These are phyloP conservation scores for Dacryopinax spathularia DNA, from an alignment of 768 basidiomycete genomes.

Conservation along the genomic window DNA sequence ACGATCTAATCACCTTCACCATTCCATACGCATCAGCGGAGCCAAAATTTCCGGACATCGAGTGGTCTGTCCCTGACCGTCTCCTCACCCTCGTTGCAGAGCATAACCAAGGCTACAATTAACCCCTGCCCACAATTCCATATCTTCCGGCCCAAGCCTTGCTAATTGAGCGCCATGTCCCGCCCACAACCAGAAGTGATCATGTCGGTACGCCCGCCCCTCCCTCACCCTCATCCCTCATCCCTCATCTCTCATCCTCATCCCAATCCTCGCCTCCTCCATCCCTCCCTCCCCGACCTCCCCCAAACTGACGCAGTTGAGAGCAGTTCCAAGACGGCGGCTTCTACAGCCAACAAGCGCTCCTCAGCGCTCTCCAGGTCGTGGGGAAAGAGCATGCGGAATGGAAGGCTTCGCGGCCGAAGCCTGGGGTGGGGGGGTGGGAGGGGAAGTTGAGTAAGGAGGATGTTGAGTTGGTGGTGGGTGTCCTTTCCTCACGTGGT, in stretches of 20 bases:
- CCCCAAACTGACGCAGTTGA: background rate
- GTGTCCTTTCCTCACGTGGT: too few relatives aligned
- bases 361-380: background rate
- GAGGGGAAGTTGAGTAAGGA: background rate
- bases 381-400: background rate
- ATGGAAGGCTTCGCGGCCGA: background rate
- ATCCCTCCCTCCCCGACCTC: background rate
- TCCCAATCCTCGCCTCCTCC: background rate
- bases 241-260: background rate
- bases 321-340: background rate
- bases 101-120: too few relatives aligned
- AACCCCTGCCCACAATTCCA: too few relatives aligned
- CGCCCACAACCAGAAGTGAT: slow-evolving; percentile 1
- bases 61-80: slow-evolving; percentile 1
- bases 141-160: too few relatives aligned
- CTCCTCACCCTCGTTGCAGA: too few relatives aligned
- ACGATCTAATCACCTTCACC: background rate
- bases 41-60: background rate
- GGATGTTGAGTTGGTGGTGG: background rate
- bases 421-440: background rate
- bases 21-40: background rate
- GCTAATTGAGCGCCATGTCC: background rate
- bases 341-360: slow-evolving; percentile 1
- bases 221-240: too few relatives aligned
- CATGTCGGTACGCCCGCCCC: background rate